Base-by-base conservation (phyloP, 768 basidiomycete species). In the Hysterangium stoloniferum region DNA sequence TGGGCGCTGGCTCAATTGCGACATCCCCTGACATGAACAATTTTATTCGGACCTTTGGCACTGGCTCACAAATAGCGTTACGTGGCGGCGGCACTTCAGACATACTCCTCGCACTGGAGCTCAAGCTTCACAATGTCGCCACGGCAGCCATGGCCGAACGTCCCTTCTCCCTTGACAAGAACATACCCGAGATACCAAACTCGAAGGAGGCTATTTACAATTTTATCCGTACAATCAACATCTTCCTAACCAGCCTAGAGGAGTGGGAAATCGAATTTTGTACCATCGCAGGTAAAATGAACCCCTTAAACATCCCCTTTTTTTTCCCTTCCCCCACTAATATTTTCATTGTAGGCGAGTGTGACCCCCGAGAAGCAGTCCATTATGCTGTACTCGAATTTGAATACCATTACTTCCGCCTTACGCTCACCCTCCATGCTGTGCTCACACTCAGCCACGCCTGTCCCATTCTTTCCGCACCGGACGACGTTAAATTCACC, bases 261-360 rank as follows among this genome's bases (percentile, higher is more conserved):
- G 38, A 51, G 17, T 51, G 49, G 49, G 49, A 51, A n/a, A 51
- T 51, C n/a, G 49, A 51, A n/a, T 51, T 51, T 42, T 15, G 25
- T 5, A 41, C 49, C 9, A 51, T 51, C 11, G 20, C 49, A 1
- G 6, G 49, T 51, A 20, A 12, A 40, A n/a, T n/a, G n/a, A n/a
- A n/a, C n/a, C n/a, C n/a, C n/a, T n/a, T n/a, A n/a, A n/a, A n/a
- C n/a, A n/a, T n/a, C n/a, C n/a, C n/a, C n/a, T n/a, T 3, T 41
- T 12, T 25, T 3, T 41, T 19, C 40, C 12, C 28, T 40, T 35
- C 34, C n/a, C n/a, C n/a, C n/a, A n/a, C n/a, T n/a, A n/a, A n/a
- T n/a, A n/a, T n/a, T n/a, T n/a, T n/a, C 19, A 24, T 15, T 13
- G n/a, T 22, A 45, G 44, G 2, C n/a, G 44, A 45, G 19, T 45